Percentiles rank a stretch among this genome's conserved stretches.
phyloP scores from a whole-genome alignment of 345 rosid genomes.

The Syzygium oleosum region DNA sequence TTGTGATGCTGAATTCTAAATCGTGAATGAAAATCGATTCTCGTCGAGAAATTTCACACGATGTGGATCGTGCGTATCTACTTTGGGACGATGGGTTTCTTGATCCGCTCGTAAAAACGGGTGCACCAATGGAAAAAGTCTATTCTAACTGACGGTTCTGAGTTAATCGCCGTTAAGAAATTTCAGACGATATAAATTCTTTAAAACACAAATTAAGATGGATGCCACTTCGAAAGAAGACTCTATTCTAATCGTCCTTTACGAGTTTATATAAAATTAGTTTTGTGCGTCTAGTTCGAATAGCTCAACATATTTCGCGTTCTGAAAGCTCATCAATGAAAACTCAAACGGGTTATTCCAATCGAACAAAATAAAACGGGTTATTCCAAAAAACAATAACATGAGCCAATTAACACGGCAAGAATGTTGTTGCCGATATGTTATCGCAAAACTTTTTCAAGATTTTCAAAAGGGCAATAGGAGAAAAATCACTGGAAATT shows the following conservation, averaged over 20 bases:
- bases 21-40: not conserved
- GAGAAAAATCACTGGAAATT: not conserved
- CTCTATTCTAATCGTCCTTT: fast-evolving
- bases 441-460: not conserved
- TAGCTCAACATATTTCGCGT: not conserved
- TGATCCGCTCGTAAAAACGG: not conserved
- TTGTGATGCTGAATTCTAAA: not conserved
- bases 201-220: not conserved
- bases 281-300: not conserved
- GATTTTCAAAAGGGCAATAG: not conserved
- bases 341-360: not conserved
- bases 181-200: fast-evolving
- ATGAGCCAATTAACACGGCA: not conserved
- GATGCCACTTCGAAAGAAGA: not conserved
- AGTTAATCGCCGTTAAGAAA: not conserved
- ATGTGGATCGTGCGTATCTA: fast-evolving
- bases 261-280: not conserved
- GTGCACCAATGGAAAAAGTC: not conserved
- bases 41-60: not conserved
- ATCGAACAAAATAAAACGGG: not conserved
- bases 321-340: not conserved
- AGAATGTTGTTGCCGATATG: not conserved
- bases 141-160: not conserved
- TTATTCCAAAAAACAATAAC: not conserved
- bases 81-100: not conserved